These are phyloP conservation scores for Wallemia ichthyophaga DNA, from an alignment of 1,284 basidiomycete species.

Conservation along the genomic window DNA sequence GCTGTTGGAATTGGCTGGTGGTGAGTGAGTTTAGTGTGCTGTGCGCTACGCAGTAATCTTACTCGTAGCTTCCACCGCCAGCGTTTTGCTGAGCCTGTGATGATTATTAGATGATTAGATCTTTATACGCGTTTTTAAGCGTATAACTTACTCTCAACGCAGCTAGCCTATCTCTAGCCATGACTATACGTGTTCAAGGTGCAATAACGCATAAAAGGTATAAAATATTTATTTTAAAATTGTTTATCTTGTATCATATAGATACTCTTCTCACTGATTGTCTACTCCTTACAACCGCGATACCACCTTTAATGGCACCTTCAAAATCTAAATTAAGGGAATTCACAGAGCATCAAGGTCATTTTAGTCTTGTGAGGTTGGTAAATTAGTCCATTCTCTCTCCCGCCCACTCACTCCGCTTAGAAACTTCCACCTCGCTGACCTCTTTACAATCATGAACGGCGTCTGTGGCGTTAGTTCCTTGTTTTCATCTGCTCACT, in stretches of 20 bases:
- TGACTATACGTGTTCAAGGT: no score
- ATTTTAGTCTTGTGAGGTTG: conserved; percentile 81
- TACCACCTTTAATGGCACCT: no score
- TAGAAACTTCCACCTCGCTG: conserved; percentile 91
- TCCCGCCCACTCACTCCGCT: no score
- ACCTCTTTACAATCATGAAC: conserved; percentile 98
- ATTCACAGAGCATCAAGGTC: conserved; percentile 61
- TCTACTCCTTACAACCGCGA: neutral
- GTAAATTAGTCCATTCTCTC: no score
- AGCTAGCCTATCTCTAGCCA: neutral
- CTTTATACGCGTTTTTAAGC: neutral
- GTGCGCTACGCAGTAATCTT: no score
- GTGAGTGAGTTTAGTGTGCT: no score
- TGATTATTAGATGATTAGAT: neutral
- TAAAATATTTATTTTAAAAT: no score
- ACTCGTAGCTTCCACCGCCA: neutral
- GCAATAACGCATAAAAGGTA: no score
- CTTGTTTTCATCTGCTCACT: conserved; percentile 68
- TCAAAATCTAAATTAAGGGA: conserved; percentile 26
- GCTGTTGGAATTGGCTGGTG: neutral
- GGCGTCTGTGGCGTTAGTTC: conserved; percentile 94
- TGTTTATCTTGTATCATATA: no score
- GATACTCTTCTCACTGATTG: neutral
- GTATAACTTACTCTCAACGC: neutral
- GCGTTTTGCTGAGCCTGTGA: neutral